phyloP scores from a whole-genome alignment of 78 protist genomes.

The Mantamonas sphyraenae region DNA sequence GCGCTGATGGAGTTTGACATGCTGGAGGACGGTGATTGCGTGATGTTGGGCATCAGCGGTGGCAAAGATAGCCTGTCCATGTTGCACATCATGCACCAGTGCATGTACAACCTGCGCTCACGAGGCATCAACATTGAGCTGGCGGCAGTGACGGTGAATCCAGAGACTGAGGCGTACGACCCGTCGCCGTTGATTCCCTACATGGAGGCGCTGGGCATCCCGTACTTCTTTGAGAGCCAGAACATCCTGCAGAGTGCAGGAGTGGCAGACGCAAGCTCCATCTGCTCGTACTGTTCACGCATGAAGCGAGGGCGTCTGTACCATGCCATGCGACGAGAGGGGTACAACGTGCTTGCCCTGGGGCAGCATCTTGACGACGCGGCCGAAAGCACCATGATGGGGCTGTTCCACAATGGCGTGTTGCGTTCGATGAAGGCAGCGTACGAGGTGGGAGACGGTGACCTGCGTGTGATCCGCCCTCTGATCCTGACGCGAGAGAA shows the following conservation, averaged over 20 bases:
- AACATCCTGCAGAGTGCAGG: constrained; percentile 37
- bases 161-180: constrained; percentile 68
- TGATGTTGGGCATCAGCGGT: constrained; percentile 66
- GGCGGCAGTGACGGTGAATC: constrained; percentile 68
- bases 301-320: constrained; percentile 79
- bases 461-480: constrained; percentile 75
- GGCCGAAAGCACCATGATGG: constrained; percentile 25
- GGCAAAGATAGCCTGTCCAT: constrained; percentile 71
- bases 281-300: constrained; percentile 58
- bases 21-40: constrained; percentile 62
- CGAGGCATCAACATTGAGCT: constrained; percentile 44
- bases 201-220: constrained; percentile 35
- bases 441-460: constrained; percentile 45
- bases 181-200: constrained; percentile 64
- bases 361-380: constrained; percentile 67
- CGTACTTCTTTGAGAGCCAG: constrained; percentile 27
- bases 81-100: constrained; percentile 38
- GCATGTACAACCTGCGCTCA: constrained; percentile 5
- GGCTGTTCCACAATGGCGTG: constrained; percentile 35
- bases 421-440: constrained; percentile 37
- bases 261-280: constrained; percentile 22
- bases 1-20: constrained; percentile 35
- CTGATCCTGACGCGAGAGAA: constrained; percentile 54
- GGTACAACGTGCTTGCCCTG: constrained; percentile 75
- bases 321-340: constrained; percentile 42